Conservation (phyloP, 2,329 filamentous ascomycete species). For the Dothideomycetes sp. region DNA sequence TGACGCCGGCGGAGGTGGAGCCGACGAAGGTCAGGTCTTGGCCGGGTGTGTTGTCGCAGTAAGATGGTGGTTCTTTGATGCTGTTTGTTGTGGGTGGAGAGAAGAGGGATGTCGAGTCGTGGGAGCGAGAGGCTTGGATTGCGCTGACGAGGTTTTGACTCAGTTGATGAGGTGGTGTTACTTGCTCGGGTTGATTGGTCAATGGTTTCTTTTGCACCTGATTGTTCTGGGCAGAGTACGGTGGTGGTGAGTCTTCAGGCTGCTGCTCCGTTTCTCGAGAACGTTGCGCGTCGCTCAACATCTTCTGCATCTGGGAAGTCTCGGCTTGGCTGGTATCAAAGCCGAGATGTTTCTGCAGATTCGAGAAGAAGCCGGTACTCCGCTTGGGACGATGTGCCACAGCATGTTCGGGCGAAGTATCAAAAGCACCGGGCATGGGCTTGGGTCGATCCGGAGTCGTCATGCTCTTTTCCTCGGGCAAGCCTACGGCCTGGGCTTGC, state of each 20-base stretch:
- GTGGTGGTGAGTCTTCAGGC: constrained; percentile 24
- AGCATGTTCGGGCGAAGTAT: constrained; percentile 49
- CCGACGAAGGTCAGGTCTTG: constrained; percentile 65
- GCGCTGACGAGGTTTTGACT: constrained; percentile 68
- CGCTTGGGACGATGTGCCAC: constrained; percentile 20
- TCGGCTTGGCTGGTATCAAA: constrained; percentile 46
- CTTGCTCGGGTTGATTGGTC: constrained; percentile 25
- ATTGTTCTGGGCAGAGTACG: constrained; percentile 20
- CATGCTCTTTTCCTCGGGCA: not conserved
- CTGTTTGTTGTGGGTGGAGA: constrained; percentile 60
- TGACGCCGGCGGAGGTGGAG: constrained; percentile 61
- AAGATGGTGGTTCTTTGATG: constrained; percentile 69
- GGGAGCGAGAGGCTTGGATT: constrained; percentile 66
- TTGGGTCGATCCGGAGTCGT: constrained; percentile 24
- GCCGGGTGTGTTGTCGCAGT: constrained; percentile 70
- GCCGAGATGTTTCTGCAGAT: constrained; percentile 58
- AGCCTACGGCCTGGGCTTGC: not conserved
- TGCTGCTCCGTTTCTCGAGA: not conserved
- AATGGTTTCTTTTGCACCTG: constrained; percentile 18
- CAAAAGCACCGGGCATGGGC: constrained; percentile 66
- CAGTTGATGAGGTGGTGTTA: constrained; percentile 39
- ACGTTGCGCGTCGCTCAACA: constrained; percentile 19
- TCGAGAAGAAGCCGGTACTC: constrained; percentile 56
- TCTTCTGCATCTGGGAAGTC: constrained; percentile 26
- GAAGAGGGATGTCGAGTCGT: constrained; percentile 66